A percentile compares a stretch with the other conserved stretches of the same genome.
phyloP scores from a whole-genome alignment of 177 flowering plant genomes.

The Telopea speciosissima region DNA sequence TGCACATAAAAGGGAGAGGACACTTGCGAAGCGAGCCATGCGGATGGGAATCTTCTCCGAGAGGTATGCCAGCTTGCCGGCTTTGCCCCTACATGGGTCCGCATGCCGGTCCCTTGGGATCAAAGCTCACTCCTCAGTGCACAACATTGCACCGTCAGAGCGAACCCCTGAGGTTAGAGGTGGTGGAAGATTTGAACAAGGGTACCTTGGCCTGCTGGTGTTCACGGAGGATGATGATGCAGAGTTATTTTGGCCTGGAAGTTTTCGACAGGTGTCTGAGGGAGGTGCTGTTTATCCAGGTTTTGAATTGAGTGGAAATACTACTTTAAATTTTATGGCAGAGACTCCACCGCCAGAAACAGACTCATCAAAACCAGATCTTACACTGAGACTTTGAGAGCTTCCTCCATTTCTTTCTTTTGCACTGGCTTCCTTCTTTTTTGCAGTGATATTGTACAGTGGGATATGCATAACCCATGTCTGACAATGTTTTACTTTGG shows the following conservation, averaged over 20 bases:
- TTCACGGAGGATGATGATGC: constrained; percentile 53
- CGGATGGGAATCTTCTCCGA: constrained; percentile 64
- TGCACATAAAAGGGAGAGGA: constrained; percentile 82
- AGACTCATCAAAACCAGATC: constrained; percentile 47
- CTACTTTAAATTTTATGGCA: constrained; percentile 25
- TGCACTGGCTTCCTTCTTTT: constrained; percentile 8
- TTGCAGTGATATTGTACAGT: constrained; percentile 18
- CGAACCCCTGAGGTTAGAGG: constrained; percentile 27
- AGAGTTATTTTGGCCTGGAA: constrained; percentile 72
- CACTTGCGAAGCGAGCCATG: constrained; percentile 76
- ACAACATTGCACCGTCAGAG: constrained; percentile 26
- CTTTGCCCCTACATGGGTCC: constrained; percentile 73
- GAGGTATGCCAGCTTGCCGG: constrained; percentile 61
- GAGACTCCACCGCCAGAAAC: constrained; percentile 26
- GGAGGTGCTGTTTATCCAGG: constrained; percentile 7
- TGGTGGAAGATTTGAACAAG: constrained; percentile 52
- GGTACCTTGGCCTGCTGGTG: constrained; percentile 40
- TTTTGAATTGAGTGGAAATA: constrained; percentile 22
- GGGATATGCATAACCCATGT: constrained; percentile 14
- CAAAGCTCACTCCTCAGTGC: constrained; percentile 60
- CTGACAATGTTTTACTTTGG: not conserved
- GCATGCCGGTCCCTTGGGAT: constrained; percentile 61
- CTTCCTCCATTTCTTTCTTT: not conserved
- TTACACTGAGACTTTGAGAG: constrained; percentile 55
- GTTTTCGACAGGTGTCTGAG: constrained; percentile 48